Evolutionary conservation across 495 filamentous ascomycete species (phyloP).

Genomic region (Lophiostoma macrostomum): DNA sequence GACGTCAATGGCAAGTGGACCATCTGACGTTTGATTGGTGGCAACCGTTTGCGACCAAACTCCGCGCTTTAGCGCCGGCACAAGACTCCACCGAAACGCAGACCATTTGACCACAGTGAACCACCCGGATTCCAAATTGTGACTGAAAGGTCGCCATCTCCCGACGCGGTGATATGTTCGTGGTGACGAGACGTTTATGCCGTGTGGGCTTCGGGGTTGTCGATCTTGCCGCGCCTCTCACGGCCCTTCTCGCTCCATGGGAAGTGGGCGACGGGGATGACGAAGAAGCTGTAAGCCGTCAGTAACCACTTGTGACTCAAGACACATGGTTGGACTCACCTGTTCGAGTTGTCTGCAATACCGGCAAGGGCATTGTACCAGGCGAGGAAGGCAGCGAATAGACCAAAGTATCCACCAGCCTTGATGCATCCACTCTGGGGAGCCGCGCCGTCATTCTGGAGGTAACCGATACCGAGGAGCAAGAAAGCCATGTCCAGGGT

Average conservation of each 20-base stretch:
- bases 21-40: too few relatives aligned
- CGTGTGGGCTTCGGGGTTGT: conserved; percentile 36
- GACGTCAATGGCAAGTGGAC: background rate
- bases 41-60: too few relatives aligned
- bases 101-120: background rate
- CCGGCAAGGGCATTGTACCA: conserved; percentile 98
- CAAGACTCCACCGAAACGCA: background rate
- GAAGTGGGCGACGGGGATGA: conserved; percentile 92
- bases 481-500: conserved; percentile 90
- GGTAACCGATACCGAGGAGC: conserved; percentile 74
- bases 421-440: conserved; percentile 58
- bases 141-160: too few relatives aligned
- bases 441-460: conserved; percentile 46
- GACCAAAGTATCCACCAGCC: conserved; percentile 83
- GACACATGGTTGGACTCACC: conserved; percentile 45
- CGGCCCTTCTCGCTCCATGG: conserved; percentile 91
- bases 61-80: background rate
- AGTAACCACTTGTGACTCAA: conserved; percentile 2
- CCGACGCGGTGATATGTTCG: background rate
- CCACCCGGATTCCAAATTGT: too few relatives aligned
- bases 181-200: background rate
- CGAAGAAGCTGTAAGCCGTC: conserved; percentile 72
- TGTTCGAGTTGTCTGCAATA: conserved; percentile 80
- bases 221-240: conserved; percentile 49
- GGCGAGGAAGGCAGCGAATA: conserved; percentile 83